Base-by-base conservation (phyloP, 176 grass and related monocot species). In the Triticum dicoccoides region DNA sequence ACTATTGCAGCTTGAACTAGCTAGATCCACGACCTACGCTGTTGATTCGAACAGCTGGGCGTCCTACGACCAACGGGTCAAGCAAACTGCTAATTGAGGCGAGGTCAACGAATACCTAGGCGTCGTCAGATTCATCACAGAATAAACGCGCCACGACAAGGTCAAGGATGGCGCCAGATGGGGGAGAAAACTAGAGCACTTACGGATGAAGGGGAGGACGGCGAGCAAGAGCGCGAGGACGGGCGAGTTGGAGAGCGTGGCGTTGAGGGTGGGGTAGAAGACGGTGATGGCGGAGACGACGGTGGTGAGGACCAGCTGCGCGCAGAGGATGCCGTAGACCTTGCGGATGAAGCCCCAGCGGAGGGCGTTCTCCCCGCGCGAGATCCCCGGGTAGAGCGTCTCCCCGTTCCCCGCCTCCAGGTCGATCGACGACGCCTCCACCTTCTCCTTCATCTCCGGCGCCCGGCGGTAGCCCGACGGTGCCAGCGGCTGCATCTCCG, bases 291-390 rank as follows among this genome's bases (percentile, higher is more conserved):
- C 90, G 25, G 97, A 92, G 51, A 94, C 92, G 56, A 84, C 80
- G 63, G 97, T 99, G 70, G 97, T 99, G 88, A 99, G 94, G 41
- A 99, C 44, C n/a, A 99, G 91, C 87, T 99, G 97, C 13, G 94
- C 90, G 65, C 90, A 88, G 77, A 99, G 97, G 91, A 99, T 99
- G 84, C 97, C 97, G 90, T 99, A 99, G 82, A 99, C 97, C 97
- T 99, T 99, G 88, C 97, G 93, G 80, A 99, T 77, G 88, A 99
- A 99, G 17, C 97, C 97, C 97, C 97, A 99, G 58, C 97, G 94
- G 86, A 99, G 91, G 67, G 95, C 89, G 87, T 73, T 94, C 72
- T 96, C 97, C n/a, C 82, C 90, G 83, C 85, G 94, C 54, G 97
- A 94, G 86, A 99, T 90, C 52, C 94, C 97, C 1, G 97, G 97